A percentile compares a stretch with the other conserved stretches of the same genome.
Conservation (phyloP, 768 basidiomycete species). For the Mycena haematopus region DNA sequence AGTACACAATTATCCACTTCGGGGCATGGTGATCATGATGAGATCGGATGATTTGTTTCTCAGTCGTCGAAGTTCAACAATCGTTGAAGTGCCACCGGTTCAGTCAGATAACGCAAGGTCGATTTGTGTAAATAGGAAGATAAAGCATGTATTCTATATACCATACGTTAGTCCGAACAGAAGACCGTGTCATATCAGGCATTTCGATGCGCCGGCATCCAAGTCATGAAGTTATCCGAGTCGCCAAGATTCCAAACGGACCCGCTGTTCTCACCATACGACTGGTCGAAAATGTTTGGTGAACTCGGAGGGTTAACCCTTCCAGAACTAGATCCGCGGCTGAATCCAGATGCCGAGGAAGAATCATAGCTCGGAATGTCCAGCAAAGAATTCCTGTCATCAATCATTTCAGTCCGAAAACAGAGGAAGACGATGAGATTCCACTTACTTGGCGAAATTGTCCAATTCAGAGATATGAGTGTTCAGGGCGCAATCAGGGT, state of each 20-base stretch:
- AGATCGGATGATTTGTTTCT: too few species aligned
- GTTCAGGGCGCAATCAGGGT: constrained; percentile 19
- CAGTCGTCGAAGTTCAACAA: too few species aligned
- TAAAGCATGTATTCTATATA: not conserved
- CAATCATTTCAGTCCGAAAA: not conserved
- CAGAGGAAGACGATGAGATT: not conserved
- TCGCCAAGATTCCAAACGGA: constrained; percentile 1
- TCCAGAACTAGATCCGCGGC: not conserved
- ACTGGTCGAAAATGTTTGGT: constrained; percentile 11
- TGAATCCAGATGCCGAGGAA: constrained; percentile 1
- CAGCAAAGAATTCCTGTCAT: constrained; percentile 19
- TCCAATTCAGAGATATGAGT: constrained; percentile 23
- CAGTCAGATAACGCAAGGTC: too few species aligned
- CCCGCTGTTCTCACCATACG: not conserved
- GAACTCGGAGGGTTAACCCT: constrained; percentile 3
- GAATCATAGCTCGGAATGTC: constrained; percentile 19
- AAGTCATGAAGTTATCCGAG: constrained; percentile 21
- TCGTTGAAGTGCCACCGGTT: not conserved
- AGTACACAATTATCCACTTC: too few species aligned
- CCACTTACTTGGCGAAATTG: constrained; percentile 20
- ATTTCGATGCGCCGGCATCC: constrained; percentile 5
- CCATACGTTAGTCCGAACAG: not conserved
- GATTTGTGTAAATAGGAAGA: not conserved
- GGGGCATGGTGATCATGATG: too few species aligned
- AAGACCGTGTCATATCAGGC: not conserved